phyloP scores from a whole-genome alignment of 768 basidiomycete genomes.

The Aureoboletus auriporus region DNA sequence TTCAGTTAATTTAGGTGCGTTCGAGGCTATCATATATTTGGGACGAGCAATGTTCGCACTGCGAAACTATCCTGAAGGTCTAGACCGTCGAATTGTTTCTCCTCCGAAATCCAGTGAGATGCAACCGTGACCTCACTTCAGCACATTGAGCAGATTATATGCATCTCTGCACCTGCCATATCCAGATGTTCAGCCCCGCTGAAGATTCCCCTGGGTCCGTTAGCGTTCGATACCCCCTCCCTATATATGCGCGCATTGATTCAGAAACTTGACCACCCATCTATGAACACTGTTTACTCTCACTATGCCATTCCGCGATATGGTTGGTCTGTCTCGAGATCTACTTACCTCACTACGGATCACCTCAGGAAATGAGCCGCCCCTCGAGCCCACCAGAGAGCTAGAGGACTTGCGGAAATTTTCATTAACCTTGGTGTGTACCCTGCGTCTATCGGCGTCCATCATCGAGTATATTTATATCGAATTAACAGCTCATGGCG shows the following conservation, averaged over 20 bases:
- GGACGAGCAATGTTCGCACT: neutral
- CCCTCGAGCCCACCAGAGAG: slow-evolving; percentile 17
- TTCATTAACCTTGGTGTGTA: slow-evolving; percentile 18
- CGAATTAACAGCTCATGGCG: slow-evolving; percentile 19
- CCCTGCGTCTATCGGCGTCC: neutral
- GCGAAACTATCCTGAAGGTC: slow-evolving; percentile 2
- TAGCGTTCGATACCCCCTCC: neutral
- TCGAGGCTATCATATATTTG: slow-evolving; percentile 1
- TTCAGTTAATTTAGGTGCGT: neutral
- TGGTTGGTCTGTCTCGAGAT: neutral
- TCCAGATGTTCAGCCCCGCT: neutral
- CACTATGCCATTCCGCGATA: slow-evolving; percentile 8
- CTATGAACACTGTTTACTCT: neutral
- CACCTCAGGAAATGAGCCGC: neutral
- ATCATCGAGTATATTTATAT: neutral
- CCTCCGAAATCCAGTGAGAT: neutral
- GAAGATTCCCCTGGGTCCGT: neutral
- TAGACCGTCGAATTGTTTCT: slow-evolving; percentile 1
- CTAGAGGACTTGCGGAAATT: slow-evolving; percentile 21
- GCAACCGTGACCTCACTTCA: neutral
- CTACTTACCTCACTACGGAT: neutral
- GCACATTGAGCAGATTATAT: no score
- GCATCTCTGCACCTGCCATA: neutral
- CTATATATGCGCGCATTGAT: slow-evolving; percentile 8
- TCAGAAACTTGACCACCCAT: neutral